Evolutionary conservation across 2,329 filamentous ascomycete species (phyloP).

Genomic region (Penicillium capsulatum): DNA sequence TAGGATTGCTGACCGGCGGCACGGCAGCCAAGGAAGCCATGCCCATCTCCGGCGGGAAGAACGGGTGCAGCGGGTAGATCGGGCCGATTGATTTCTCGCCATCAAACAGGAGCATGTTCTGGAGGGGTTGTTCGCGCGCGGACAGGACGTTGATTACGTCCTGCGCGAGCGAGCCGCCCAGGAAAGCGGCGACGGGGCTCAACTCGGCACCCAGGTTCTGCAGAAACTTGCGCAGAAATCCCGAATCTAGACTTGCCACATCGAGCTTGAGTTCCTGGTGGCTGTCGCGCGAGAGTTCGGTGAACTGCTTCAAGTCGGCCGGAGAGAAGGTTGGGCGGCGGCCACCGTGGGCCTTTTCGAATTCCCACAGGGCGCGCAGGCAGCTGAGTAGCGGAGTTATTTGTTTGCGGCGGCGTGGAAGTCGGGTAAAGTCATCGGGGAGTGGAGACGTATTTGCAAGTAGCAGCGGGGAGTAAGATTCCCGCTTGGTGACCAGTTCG

Average conservation of each 20-base stretch:
- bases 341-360: constrained; percentile 57
- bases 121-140: constrained; percentile 85
- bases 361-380: constrained; percentile 86
- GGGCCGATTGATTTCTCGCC: constrained; percentile 73
- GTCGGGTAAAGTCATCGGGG: constrained; percentile 64
- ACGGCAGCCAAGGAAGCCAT: constrained; percentile 27
- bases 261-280: constrained; percentile 71
- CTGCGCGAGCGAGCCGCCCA: constrained; percentile 87
- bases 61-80: constrained; percentile 76
- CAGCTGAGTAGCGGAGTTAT: constrained; percentile 84
- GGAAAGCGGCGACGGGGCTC: constrained; percentile 78
- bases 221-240: constrained; percentile 77
- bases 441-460: constrained; percentile 78
- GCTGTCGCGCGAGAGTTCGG: constrained; percentile 69
- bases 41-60: constrained; percentile 40
- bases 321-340: constrained; percentile 54
- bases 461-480: constrained; percentile 82
- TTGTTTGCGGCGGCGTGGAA: constrained; percentile 63
- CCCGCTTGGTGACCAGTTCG: constrained; percentile 87
- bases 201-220: constrained; percentile 82
- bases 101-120: constrained; percentile 91
- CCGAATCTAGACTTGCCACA: constrained; percentile 60
- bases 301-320: constrained; percentile 71
- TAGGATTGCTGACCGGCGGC: constrained; percentile 25
- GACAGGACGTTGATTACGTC: constrained; percentile 96